Evolutionary conservation across 345 rosid genomes (phyloP).

Genomic region (Mangifera indica): DNA sequence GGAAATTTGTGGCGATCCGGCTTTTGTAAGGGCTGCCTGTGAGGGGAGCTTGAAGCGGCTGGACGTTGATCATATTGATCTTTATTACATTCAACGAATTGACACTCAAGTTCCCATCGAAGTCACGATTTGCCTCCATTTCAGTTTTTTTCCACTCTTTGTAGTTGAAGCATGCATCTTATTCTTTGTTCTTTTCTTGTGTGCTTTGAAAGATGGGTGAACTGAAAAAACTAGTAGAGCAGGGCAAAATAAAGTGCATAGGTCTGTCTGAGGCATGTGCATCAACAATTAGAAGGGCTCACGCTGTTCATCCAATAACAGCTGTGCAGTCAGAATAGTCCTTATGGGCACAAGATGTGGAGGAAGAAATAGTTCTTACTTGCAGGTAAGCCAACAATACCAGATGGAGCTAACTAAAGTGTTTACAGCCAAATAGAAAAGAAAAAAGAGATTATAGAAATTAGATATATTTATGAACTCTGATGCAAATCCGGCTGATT

Average conservation of each 20-base stretch:
- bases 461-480: background rate
- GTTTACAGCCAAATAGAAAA: conserved; percentile 15
- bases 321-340: conserved; percentile 78
- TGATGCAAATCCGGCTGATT: background rate
- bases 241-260: conserved; percentile 65
- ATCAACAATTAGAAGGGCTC: conserved; percentile 73
- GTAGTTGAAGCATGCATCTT: background rate
- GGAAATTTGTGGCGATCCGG: conserved; percentile 30
- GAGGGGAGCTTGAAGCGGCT: conserved; percentile 48
- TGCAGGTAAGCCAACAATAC: too few species aligned
- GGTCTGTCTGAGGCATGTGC: conserved; percentile 77
- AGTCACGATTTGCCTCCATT: background rate
- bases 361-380: conserved; percentile 56
- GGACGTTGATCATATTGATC: conserved; percentile 36
- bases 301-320: conserved; percentile 67
- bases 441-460: too few species aligned
- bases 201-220: conserved; percentile 39
- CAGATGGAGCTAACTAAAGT: too few species aligned
- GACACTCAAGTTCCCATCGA: conserved; percentile 39
- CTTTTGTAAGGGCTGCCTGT: conserved; percentile 42
- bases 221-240: conserved; percentile 66
- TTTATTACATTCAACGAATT: conserved; percentile 41
- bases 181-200: background rate
- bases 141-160: too few species aligned
- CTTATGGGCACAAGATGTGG: conserved; percentile 71